phyloP scores from a whole-genome alignment of 208 protist genomes.

The Acanthamoeba lenticulata region DNA sequence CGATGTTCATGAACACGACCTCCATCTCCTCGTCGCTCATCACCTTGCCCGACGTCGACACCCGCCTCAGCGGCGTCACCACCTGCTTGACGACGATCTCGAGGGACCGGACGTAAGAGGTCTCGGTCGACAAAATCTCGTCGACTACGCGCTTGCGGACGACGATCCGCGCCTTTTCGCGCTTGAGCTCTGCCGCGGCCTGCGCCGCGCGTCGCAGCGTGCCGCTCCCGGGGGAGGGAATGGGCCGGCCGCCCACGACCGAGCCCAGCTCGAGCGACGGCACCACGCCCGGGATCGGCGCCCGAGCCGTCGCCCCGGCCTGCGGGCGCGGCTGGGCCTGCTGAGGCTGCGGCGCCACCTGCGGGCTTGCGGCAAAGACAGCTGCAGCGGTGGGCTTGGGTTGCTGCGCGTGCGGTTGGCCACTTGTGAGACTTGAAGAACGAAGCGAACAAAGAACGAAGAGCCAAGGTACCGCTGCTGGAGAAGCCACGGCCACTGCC shows the following conservation, averaged over 20 bases:
- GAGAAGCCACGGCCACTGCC: too few species aligned
- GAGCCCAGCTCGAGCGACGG: not conserved
- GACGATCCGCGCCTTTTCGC: conserved; percentile 24
- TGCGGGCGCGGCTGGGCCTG: not conserved
- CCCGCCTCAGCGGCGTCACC: not conserved
- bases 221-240: not conserved
- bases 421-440: too few species aligned
- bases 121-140: conserved; percentile 1
- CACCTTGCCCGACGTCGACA: not conserved
- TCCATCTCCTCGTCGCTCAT: conserved; percentile 26
- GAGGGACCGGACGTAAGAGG: conserved; percentile 1
- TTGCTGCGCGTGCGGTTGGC: too few species aligned
- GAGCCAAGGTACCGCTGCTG: too few species aligned
- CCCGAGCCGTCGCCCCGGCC: not conserved
- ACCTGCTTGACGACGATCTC: conserved; percentile 58
- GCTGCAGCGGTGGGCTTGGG: not conserved
- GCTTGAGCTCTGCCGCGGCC: conserved; percentile 53
- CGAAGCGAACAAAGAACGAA: too few species aligned
- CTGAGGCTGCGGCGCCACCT: not conserved
- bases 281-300: too few species aligned
- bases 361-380: not conserved
- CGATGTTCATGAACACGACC: conserved; percentile 49
- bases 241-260: not conserved
- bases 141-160: conserved; percentile 31
- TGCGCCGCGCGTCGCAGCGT: not conserved